Evolutionary conservation across 768 basidiomycete species (phyloP), one percentile per base, ranked within the genome.

Genomic region (Trametes maxima): DNA sequence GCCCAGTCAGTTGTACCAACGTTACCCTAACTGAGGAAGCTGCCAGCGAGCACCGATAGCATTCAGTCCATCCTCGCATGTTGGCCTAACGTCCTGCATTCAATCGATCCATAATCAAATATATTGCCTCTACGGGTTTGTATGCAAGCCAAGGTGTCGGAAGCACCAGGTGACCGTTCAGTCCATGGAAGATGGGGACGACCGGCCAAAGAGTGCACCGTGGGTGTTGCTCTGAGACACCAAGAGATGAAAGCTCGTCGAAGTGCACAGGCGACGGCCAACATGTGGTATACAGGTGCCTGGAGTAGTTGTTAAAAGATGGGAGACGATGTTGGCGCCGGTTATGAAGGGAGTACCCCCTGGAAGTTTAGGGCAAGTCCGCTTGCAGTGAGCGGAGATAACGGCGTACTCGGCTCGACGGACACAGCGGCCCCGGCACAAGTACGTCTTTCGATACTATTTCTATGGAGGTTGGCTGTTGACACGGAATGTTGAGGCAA

Each of bases 241-340:
- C 73, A 70, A 67, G 81, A 82, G 82, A 83, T 85, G 81, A 79
- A 79, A 72, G 80, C 79, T 74, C 78, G 79, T 69, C 75, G 68
- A 60, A 59, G 42, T 21, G 37, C 44, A 24, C 36, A 36, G 52
- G 45, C 64, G 72, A 76, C 78, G 80, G 76, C 80, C 70, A 79
- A 74, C 81, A 84, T 86, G 82, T 86, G 82, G 80, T 80, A 68
- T 47, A 55, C 70, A 67, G 71, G 78, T 69, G 76, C 80, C 86
- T 81, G 77, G 53, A 65, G 75, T 76, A 76, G 76, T 81, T 85
- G 86, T 86, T 85, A 86, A 86, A 87, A 86, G 83, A 85, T 85
- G 77, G 71, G 44, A 53, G 70, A 0, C 43, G 3, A 8, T 5
- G n/a, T 37, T 10, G 36, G n/a, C 35, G 51, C 51, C 25, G 25